Percentiles rank a stretch among this genome's conserved stretches.
phyloP scores from a whole-genome alignment of 306 rosid species.

The Quercus cerris region DNA sequence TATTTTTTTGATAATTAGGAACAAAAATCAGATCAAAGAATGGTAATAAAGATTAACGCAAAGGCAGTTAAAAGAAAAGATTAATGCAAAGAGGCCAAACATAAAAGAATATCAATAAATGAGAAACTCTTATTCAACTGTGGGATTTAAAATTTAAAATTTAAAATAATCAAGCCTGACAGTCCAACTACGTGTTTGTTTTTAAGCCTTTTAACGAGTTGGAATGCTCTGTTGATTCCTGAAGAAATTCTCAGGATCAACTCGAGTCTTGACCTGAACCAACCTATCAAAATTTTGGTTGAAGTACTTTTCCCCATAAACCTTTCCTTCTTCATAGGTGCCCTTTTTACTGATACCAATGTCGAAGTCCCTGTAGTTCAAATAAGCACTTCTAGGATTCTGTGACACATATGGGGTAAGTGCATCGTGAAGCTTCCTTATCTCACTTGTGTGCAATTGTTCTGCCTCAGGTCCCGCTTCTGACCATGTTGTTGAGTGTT shows the following conservation, averaged over 20 bases:
- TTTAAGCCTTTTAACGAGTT: neutral
- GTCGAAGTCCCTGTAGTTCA: constrained; percentile 34
- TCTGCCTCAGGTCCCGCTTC: neutral
- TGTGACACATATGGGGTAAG: constrained; percentile 33
- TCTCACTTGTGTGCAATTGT: neutral
- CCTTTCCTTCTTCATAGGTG: constrained; percentile 9
- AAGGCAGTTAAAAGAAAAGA: no score
- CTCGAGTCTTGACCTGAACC: constrained; percentile 24
- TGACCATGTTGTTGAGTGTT: constrained; percentile 25
- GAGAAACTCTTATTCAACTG: no score
- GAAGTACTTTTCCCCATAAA: constrained; percentile 32
- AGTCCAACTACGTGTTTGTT: no score
- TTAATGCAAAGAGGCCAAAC: no score
- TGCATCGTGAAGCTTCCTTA: constrained; percentile 13
- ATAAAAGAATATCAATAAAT: no score
- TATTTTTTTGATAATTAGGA: no score
- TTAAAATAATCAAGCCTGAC: no score
- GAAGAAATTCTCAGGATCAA: constrained; percentile 37
- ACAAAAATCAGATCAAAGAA: no score
- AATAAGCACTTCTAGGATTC: constrained; percentile 31
- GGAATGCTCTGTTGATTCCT: constrained; percentile 39
- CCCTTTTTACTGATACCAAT: neutral
- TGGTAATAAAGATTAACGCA: no score
- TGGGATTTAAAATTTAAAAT: no score
- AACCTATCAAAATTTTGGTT: constrained; percentile 22